Base-by-base conservation (phyloP, 176 grass and related monocot species). In the Aegilops umbellulata region DNA sequence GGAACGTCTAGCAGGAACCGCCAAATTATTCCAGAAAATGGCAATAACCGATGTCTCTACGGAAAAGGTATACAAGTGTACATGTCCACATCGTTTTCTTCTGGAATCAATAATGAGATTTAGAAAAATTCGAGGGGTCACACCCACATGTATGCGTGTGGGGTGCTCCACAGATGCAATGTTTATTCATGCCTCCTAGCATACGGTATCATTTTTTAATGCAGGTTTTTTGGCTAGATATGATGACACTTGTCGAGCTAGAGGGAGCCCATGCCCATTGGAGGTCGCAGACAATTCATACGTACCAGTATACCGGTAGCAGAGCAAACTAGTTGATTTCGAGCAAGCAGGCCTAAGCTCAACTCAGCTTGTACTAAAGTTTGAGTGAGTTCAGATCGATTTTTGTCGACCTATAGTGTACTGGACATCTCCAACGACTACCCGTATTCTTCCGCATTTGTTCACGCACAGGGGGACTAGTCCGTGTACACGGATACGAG, bases 171-270 rank as follows among this genome's bases (percentile, higher is more conserved):
- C 8, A 31, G 65, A 68, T 67, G 16, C 65, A 20, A 68, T 74
- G 71, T 74, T 27, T 74, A 74, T 74, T 74, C 7, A 74, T 74
- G 14, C 22, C 23, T 42, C 39, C 25, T 46, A 24, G 24, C 70
- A 74, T 15, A 16, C 14, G 39, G 13, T 74, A 8, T 17, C 25
- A 2, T 46, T 8, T 74, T 53, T 49, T 29, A 74, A 49, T 74
- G 71, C 24, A 6, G 16, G 6, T 27, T 27, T 20, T 67, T 36
- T 72, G 34, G 25, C 25, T 29, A 31, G 0, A 31, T 46, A 38
- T 32, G 4, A 17, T 2, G 65, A 72, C 84, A 86, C 76, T 80
- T 79, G 65, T 86, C 49, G 53, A 86, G 13, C 25, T 69, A 30
- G 27, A 22, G 75, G 72, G 25, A 67, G 71, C 23, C 38, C n/a